Percentiles rank a stretch among this genome's conserved stretches.
phyloP scores from a whole-genome alignment of 306 rosid genomes.

The Cajanus cajan region DNA sequence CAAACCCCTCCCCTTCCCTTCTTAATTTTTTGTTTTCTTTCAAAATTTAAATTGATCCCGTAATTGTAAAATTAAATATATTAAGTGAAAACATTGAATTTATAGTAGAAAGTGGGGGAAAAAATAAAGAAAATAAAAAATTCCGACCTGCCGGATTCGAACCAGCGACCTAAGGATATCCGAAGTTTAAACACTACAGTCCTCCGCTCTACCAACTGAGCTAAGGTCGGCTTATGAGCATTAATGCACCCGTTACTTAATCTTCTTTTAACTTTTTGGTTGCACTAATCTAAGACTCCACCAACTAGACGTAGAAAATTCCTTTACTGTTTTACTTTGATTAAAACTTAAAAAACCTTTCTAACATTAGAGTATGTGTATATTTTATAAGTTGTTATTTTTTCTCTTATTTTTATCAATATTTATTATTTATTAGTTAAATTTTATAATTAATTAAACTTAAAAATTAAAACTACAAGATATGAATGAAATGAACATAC shows the following conservation, averaged over 20 bases:
- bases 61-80: neutral
- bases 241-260: too few relatives aligned
- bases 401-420: too few relatives aligned
- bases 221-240: neutral
- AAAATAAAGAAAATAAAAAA: neutral
- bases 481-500: neutral
- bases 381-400: too few relatives aligned
- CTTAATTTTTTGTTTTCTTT: too few relatives aligned
- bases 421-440: too few relatives aligned
- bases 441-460: neutral
- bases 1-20: too few relatives aligned
- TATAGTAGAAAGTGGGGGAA: neutral
- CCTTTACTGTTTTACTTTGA: too few relatives aligned
- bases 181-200: neutral
- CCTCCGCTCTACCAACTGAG: constrained; percentile 16
- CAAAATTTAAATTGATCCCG: neutral
- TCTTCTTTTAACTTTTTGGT: too few relatives aligned
- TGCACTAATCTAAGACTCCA: too few relatives aligned
- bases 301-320: too few relatives aligned
- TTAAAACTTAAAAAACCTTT: too few relatives aligned
- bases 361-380: too few relatives aligned
- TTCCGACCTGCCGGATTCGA: neutral
- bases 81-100: neutral
- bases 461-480: neutral
- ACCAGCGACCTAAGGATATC: neutral